Percentiles rank a stretch among this genome's conserved stretches.
These are phyloP conservation scores for Fusarium poae DNA, from an alignment of 2,329 filamentous ascomycete species.

Conservation along the genomic window DNA sequence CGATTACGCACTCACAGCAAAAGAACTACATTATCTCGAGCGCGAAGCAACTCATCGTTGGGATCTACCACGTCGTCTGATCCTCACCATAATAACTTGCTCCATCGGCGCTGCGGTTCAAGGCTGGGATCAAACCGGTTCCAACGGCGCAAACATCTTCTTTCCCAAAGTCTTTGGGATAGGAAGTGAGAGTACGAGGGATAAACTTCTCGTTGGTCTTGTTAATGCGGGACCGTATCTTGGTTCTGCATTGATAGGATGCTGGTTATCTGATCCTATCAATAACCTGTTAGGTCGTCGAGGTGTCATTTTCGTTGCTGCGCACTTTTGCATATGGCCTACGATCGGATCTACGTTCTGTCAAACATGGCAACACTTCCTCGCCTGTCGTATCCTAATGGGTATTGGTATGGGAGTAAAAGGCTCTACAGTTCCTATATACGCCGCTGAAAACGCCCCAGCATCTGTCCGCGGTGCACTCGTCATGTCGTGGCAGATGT, in stretches of 20 bases:
- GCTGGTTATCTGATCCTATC: conserved; percentile 72
- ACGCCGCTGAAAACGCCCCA: conserved; percentile 66
- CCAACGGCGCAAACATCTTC: conserved; percentile 71
- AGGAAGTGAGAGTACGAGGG: neutral
- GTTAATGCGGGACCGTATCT: conserved; percentile 2
- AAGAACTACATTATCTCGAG: conserved; percentile 60
- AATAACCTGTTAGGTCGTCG: conserved; percentile 71
- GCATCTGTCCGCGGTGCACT: conserved; percentile 66
- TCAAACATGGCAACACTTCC: conserved; percentile 67
- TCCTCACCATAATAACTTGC: neutral
- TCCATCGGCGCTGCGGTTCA: conserved; percentile 68
- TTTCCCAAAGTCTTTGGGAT: conserved; percentile 58
- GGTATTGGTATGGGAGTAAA: conserved; percentile 72
- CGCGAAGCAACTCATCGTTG: conserved; percentile 61
- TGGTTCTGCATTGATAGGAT: conserved; percentile 56
- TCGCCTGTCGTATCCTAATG: conserved; percentile 57
- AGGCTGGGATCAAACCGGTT: conserved; percentile 75
- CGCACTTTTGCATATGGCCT: conserved; percentile 71
- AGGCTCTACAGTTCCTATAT: conserved; percentile 64
- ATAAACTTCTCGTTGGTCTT: conserved; percentile 1
- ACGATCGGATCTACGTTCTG: conserved; percentile 71
- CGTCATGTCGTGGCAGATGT: conserved; percentile 69
- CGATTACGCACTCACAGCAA: neutral
- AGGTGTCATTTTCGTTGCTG: conserved; percentile 73
- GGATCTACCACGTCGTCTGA: conserved; percentile 55